Conservation (phyloP, 805 yeast species). For the Zygosaccharomyces kombuchaensis region DNA sequence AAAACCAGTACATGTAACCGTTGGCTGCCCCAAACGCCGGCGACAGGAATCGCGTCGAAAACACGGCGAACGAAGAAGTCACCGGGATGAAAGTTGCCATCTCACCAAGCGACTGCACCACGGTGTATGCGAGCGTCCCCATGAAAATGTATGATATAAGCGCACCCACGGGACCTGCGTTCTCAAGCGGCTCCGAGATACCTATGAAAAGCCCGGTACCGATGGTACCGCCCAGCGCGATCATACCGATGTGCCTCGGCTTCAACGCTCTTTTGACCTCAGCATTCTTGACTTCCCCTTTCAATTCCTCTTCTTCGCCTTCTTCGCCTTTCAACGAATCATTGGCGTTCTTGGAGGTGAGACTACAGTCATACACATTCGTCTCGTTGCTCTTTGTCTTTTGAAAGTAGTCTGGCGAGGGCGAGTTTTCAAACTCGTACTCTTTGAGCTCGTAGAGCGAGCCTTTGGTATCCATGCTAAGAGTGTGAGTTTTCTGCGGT, state of each 20-base stretch:
- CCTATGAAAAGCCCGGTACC: slow-evolving; percentile 77
- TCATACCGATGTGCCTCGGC: slow-evolving; percentile 67
- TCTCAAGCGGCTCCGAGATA: slow-evolving; percentile 48
- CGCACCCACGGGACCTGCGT: slow-evolving; percentile 67
- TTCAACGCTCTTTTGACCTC: slow-evolving; percentile 57
- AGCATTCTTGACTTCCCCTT: slow-evolving; percentile 32
- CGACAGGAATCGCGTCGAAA: slow-evolving; percentile 61
- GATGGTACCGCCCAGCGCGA: slow-evolving; percentile 75
- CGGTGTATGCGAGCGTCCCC: slow-evolving; percentile 60
- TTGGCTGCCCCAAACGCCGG: slow-evolving; percentile 71
- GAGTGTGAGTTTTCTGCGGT: background rate
- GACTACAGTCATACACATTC: slow-evolving; percentile 4
- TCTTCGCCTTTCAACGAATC: slow-evolving; percentile 5
- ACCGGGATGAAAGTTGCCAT: slow-evolving; percentile 77
- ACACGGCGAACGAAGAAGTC: slow-evolving; percentile 62
- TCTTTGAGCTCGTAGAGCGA: slow-evolving; percentile 1
- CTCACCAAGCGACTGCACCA: slow-evolving; percentile 71
- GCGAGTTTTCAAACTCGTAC: background rate
- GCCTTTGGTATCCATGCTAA: background rate
- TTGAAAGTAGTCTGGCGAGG: background rate
- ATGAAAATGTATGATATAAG: slow-evolving; percentile 61
- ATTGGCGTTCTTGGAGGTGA: background rate
- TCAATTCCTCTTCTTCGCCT: slow-evolving; percentile 14
- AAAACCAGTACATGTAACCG: slow-evolving; percentile 72
- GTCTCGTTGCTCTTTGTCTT: background rate